Conservation (phyloP, 306 rosid species). For the Heteromeles arbutifolia region DNA sequence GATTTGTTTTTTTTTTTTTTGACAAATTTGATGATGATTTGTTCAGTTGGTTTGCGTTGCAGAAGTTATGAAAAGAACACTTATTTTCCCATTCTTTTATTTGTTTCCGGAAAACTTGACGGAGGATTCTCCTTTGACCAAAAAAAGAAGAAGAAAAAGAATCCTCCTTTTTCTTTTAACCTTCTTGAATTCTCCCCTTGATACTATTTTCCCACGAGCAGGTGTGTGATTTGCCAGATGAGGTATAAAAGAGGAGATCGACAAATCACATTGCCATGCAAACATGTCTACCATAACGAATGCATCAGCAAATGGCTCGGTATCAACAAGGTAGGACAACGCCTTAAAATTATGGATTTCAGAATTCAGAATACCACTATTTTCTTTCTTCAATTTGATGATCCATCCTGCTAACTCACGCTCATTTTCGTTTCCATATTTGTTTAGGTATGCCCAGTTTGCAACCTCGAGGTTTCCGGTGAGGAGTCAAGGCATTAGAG, state of each 20-base stretch:
- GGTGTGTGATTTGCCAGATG: slow-evolving; percentile 94
- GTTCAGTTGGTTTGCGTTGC: neutral
- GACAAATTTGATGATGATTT: neutral
- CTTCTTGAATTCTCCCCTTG: neutral
- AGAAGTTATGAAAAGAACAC: neutral
- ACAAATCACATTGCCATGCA: slow-evolving; percentile 85
- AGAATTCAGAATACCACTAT: neutral
- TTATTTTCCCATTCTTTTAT: neutral
- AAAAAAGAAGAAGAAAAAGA: neutral
- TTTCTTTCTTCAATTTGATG: neutral
- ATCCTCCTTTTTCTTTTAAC: neutral
- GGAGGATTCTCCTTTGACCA: neutral
- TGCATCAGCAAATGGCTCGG: slow-evolving; percentile 92
- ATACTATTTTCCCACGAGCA: slow-evolving; percentile 10
- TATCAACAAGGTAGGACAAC: slow-evolving; percentile 67
- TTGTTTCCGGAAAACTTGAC: neutral
- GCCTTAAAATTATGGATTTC: neutral
- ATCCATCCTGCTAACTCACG: neutral
- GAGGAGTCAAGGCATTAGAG: slow-evolving; percentile 42
- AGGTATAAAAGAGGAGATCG: slow-evolving; percentile 76
- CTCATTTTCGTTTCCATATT: neutral
- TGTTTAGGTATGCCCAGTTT: slow-evolving; percentile 81
- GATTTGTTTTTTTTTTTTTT: too few relatives aligned
- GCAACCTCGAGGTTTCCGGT: slow-evolving; percentile 79
- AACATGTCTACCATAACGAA: slow-evolving; percentile 67